phyloP scores from a whole-genome alignment of 345 rosid genomes.

The Viola odorata region DNA sequence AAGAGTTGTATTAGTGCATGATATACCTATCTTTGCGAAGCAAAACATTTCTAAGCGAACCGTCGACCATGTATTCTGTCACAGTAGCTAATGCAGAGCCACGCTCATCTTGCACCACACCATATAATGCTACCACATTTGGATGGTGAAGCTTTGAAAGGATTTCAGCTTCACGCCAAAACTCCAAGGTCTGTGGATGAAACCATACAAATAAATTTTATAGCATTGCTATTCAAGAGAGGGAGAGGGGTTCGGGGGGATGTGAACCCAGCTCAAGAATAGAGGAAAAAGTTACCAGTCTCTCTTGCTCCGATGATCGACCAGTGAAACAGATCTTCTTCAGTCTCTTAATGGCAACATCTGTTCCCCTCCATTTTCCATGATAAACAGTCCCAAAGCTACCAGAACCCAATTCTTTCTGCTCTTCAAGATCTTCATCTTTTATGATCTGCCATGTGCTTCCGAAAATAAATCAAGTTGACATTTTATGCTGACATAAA shows the following conservation, averaged over 20 bases:
- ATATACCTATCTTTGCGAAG: conserved; percentile 76
- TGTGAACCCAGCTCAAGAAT: no score
- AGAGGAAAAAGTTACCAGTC: conserved; percentile 50
- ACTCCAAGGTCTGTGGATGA: conserved; percentile 53
- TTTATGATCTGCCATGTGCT: conserved; percentile 51
- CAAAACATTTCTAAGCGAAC: conserved; percentile 88
- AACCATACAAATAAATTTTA: conserved; percentile 3
- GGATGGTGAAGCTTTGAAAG: conserved; percentile 95
- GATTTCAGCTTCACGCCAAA: conserved; percentile 91
- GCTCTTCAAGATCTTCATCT: conserved; percentile 94
- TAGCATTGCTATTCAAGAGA: no score
- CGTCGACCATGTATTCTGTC: conserved; percentile 92
- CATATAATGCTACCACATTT: conserved; percentile 94
- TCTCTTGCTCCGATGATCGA: conserved; percentile 89
- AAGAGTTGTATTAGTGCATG: conserved; percentile 16
- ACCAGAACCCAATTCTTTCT: conserved; percentile 91
- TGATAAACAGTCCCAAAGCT: conserved; percentile 97
- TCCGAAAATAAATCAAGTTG: conserved; percentile 5
- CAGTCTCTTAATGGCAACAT: conserved; percentile 93
- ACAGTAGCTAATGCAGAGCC: conserved; percentile 83
- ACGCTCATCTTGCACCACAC: conserved; percentile 90
- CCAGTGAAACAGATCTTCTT: conserved; percentile 92
- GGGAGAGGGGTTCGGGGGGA: no score
- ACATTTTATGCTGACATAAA: neutral
- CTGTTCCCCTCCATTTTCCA: conserved; percentile 99